Percentiles rank a stretch among this genome's conserved stretches.
Conservation (phyloP, 768 basidiomycete species). For the Agaricus sinodeliciosus region DNA sequence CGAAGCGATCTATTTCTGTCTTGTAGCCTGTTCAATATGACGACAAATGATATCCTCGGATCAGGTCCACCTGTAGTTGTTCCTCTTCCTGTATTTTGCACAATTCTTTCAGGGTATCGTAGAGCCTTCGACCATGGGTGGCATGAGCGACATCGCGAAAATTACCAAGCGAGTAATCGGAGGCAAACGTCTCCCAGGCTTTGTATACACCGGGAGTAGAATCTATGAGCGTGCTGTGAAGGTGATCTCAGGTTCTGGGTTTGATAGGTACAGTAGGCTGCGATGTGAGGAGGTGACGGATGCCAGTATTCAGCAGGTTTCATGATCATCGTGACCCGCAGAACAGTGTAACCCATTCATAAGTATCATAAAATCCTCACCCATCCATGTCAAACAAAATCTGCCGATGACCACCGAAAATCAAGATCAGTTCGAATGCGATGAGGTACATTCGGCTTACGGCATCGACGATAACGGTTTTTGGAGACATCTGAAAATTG, state of each 20-base stretch:
- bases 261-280: neutral
- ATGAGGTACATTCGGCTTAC: constrained; percentile 28
- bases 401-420: constrained; percentile 22
- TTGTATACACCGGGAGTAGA: constrained; percentile 78
- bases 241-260: neutral
- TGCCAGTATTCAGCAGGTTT: neutral
- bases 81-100: constrained; percentile 56
- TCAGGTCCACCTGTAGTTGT: constrained; percentile 44
- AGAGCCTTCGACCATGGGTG: constrained; percentile 71
- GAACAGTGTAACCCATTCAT: neutral
- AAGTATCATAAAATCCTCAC: constrained; percentile 25
- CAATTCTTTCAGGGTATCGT: constrained; percentile 67
- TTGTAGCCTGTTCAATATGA: constrained; percentile 19
- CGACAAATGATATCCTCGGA: neutral
- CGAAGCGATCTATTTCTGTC: constrained; percentile 72
- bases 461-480: constrained; percentile 40
- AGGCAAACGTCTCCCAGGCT: constrained; percentile 69
- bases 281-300: constrained; percentile 2
- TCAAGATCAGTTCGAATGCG: neutral
- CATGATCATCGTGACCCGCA: neutral
- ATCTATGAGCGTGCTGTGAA: constrained; percentile 62
- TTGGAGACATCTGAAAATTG: constrained; percentile 20
- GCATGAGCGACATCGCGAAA: constrained; percentile 41
- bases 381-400: constrained; percentile 70
- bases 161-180: constrained; percentile 52